A percentile compares a stretch with the other conserved stretches of the same genome.
phyloP scores from a whole-genome alignment of 352 stramenopile species.

The Phytopythium helicoides region DNA sequence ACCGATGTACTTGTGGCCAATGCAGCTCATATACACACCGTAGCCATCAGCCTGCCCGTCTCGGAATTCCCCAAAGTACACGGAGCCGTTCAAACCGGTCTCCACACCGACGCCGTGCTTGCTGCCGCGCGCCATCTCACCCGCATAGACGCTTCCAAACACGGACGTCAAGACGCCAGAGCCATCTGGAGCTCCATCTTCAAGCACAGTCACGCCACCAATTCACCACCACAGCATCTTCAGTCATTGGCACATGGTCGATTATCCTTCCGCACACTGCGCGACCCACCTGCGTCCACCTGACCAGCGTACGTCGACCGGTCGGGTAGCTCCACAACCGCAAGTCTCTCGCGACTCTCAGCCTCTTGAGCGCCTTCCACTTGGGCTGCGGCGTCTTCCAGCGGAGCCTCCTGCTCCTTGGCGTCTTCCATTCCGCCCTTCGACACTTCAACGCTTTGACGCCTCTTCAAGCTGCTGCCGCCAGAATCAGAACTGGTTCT shows the following conservation, averaged over 20 bases:
- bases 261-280: background rate
- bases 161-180: slow-evolving; percentile 31
- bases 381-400: background rate
- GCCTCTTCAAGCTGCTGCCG: too few relatives aligned
- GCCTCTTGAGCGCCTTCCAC: slow-evolving; percentile 1
- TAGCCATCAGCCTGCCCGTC: slow-evolving; percentile 25
- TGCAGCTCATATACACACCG: slow-evolving; percentile 39
- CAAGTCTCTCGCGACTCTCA: slow-evolving; percentile 1
- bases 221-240: background rate
- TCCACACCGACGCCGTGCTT: slow-evolving; percentile 44
- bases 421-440: too few relatives aligned
- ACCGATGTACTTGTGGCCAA: slow-evolving; percentile 41
- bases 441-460: too few relatives aligned
- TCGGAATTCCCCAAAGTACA: slow-evolving; percentile 37
- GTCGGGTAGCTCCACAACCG: slow-evolving; percentile 17
- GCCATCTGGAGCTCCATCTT: slow-evolving; percentile 33
- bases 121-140: slow-evolving; percentile 27
- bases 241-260: background rate
- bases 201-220: too few relatives aligned
- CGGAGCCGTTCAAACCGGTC: slow-evolving; percentile 30
- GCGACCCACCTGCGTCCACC: slow-evolving; percentile 16
- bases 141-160: slow-evolving; percentile 35
- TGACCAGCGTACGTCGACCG: slow-evolving; percentile 34
- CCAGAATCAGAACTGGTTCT: too few relatives aligned
- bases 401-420: background rate